Percentiles rank a stretch among this genome's conserved stretches.
Conservation (phyloP, 2,329 filamentous ascomycete species). For the Neocatenulostroma microsporum region DNA sequence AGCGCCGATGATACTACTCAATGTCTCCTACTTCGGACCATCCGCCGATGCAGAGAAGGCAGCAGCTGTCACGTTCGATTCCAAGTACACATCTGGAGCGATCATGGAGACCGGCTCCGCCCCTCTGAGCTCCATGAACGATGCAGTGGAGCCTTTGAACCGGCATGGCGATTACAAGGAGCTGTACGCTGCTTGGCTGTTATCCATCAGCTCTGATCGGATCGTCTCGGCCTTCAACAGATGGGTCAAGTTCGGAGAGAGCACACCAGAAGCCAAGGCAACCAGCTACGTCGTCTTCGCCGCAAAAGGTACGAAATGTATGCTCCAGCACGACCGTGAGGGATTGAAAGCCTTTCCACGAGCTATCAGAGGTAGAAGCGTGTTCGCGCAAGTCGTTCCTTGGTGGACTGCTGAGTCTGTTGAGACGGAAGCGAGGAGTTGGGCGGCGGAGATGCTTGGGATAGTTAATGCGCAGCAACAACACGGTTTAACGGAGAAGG, state of each 20-base stretch:
- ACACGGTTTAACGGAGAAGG: background rate
- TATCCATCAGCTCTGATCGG: background rate
- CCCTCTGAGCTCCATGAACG: background rate
- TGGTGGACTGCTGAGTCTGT: constrained; percentile 1
- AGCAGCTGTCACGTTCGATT: background rate
- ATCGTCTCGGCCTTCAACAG: constrained; percentile 4
- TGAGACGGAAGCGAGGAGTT: constrained; percentile 1
- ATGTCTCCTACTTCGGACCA: background rate
- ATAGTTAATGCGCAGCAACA: background rate
- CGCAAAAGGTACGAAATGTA: constrained; percentile 2
- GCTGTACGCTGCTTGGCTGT: constrained; percentile 3
- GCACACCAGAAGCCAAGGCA: constrained; percentile 3
- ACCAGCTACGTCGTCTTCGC: constrained; percentile 4
- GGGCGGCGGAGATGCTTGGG: constrained; percentile 3
- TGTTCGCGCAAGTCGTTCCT: constrained; percentile 1
- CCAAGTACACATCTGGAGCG: background rate
- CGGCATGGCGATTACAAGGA: constrained; percentile 6
- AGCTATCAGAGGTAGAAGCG: background rate
- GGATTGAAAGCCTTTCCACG: constrained; percentile 3
- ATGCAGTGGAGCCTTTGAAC: background rate
- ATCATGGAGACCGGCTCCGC: background rate
- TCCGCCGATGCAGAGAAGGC: background rate
- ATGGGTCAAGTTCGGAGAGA: constrained; percentile 3
- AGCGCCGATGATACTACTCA: constrained; percentile 1
- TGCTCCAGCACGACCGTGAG: background rate